Evolutionary conservation across 78 protist genomes (phyloP).

Genomic region (Dictyostelium intermedium): DNA sequence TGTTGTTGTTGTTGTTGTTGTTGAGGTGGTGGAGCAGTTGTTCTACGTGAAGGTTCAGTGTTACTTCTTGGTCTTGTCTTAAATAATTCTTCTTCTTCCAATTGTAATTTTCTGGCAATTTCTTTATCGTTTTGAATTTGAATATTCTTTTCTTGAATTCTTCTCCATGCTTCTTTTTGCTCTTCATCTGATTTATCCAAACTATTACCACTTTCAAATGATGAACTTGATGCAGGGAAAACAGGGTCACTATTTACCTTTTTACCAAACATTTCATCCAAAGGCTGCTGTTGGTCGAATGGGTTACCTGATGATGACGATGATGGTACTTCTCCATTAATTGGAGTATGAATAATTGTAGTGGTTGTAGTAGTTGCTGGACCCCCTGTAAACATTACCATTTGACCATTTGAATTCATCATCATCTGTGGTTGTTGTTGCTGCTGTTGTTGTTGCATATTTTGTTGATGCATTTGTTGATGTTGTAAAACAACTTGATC

Average conservation of each 20-base stretch:
- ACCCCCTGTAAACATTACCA: background rate
- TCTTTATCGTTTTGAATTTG: conserved; percentile 48
- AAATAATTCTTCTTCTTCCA: background rate
- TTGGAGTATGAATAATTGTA: background rate
- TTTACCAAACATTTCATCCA: conserved; percentile 33
- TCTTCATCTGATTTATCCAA: conserved; percentile 44
- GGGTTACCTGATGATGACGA: background rate
- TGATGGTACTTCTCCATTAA: background rate
- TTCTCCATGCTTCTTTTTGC: conserved; percentile 62
- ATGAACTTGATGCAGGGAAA: conserved; percentile 5
- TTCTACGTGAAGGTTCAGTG: conserved; percentile 5
- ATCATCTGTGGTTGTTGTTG: background rate
- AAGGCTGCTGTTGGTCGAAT: conserved; percentile 5
- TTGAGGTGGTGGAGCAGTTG: background rate
- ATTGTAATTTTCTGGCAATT: conserved; percentile 15
- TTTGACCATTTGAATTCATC: background rate
- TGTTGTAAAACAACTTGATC: background rate
- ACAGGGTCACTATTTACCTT: conserved; percentile 24
- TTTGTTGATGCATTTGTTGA: conserved; percentile 19
- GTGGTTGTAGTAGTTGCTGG: background rate
- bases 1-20: background rate
- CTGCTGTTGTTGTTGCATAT: background rate
- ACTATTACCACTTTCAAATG: conserved; percentile 63
- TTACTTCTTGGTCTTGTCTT: conserved; percentile 3
- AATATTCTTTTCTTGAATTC: conserved; percentile 35